Conservation (phyloP, 805 yeast genomes). For the Ogataea degrootiae region DNA sequence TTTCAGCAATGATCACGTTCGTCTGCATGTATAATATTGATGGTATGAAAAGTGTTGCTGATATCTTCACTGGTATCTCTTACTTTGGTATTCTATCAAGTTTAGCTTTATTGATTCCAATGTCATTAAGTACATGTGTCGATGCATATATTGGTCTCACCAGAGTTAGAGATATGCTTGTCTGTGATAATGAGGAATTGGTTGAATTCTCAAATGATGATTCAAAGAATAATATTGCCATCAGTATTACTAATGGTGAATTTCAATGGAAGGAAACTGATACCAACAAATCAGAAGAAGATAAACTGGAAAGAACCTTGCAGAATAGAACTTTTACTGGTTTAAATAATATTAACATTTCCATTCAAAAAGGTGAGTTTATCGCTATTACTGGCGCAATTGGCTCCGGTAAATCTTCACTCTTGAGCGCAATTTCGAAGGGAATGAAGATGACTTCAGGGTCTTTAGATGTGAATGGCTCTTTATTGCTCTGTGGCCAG, state of each 20-base stretch:
- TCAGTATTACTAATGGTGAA: constrained; percentile 46
- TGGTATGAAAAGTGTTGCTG: constrained; percentile 45
- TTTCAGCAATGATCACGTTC: constrained; percentile 62
- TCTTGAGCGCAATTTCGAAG: constrained; percentile 66
- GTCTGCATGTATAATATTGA: constrained; percentile 34
- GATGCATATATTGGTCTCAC: constrained; percentile 59
- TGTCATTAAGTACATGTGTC: constrained; percentile 59
- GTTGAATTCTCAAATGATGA: background rate
- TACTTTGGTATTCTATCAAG: constrained; percentile 45
- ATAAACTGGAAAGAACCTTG: constrained; percentile 48
- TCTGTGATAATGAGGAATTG: constrained; percentile 20
- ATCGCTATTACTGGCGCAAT: constrained; percentile 72
- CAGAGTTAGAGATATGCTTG: constrained; percentile 51
- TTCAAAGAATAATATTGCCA: constrained; percentile 30
- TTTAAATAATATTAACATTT: background rate
- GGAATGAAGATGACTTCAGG: constrained; percentile 55
- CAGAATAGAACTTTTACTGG: constrained; percentile 16
- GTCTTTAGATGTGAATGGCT: constrained; percentile 46
- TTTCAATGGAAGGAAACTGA: constrained; percentile 62
- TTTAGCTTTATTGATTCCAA: constrained; percentile 61
- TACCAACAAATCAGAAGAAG: background rate
- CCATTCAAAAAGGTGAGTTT: constrained; percentile 52
- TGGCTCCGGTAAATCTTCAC: constrained; percentile 78
- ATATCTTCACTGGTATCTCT: constrained; percentile 63
- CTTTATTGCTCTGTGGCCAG: constrained; percentile 37